Evolutionary conservation across 2,329 filamentous ascomycete genomes (phyloP), one percentile per base, ranked within the genome.

Genomic region (Xylaria multiplex): DNA sequence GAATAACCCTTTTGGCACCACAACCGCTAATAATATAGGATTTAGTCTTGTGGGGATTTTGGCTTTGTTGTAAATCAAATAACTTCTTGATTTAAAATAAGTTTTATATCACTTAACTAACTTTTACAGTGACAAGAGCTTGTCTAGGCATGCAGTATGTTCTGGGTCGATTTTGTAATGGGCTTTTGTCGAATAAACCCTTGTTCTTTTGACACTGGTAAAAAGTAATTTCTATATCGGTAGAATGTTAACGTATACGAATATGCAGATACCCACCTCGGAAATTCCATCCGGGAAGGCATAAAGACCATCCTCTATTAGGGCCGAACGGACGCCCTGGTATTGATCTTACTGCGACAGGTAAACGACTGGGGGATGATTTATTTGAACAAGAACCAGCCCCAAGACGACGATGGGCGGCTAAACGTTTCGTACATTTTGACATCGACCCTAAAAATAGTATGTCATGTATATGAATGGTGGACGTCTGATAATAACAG

Each of bases 181-280:
- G 27, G 27, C 5, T 3, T 27, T 27, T 3, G 3, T 27, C 27
- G 27, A 27, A 27, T 27, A 27, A 27, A 3, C 5, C 5, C 27
- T 27, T 27, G 2, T 27, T 27, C 5, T 27, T 27, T 27, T 27
- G 27, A 27, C 27, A 3, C 27, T 27, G 2, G 27, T 27, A 5
- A 5, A 27, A n/a, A 14, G 11, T 6, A 2, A 14, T 45, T n/a
- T n/a, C 2, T 45, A 7, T n/a, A n/a, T 14, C 13, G 16, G 6
- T 45, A n/a, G 19, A 45, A 42, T 42, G 8, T n/a, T 45, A n/a
- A 45, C 42, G 42, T 14, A 45, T n/a, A 45, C 13, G 6, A 45
- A 45, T n/a, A 45, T n/a, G 42, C 42, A 45, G 42, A 45, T 45
- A 45, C 6, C 42, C 42, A 45, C 42, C 42, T n/a, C 42, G 42